Percentiles rank a stretch among this genome's conserved stretches.
Evolutionary conservation across 495 filamentous ascomycete genomes (phyloP).

Genomic region (Lasiosphaeria miniovina): DNA sequence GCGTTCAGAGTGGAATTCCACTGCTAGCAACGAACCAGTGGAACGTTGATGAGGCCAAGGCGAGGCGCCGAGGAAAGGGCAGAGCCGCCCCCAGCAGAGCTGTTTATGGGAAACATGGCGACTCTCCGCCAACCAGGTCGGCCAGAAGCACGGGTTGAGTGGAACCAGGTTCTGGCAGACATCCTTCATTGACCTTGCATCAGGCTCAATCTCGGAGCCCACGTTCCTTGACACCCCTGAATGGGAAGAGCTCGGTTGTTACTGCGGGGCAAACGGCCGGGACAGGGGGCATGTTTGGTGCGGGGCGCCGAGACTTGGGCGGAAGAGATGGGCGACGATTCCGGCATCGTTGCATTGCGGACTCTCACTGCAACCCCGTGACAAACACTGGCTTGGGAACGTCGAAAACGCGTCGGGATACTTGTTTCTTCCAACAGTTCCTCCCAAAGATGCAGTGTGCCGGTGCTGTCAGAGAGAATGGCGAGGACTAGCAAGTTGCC

Average conservation of each 20-base stretch:
- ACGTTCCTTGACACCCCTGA: conserved; percentile 31
- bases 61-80: conserved; percentile 14
- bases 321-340: conserved; percentile 27
- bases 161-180: conserved; percentile 25
- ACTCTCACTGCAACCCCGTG: conserved; percentile 11
- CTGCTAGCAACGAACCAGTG: conserved; percentile 1
- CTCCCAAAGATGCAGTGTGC: too few species aligned
- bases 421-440: too few species aligned
- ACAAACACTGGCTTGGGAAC: not conserved
- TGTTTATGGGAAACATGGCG: conserved; percentile 22
- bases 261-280: conserved; percentile 20
- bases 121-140: conserved; percentile 30
- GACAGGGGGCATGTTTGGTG: conserved; percentile 18
- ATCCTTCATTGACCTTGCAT: conserved; percentile 23
- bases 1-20: not conserved
- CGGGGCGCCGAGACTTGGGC: conserved; percentile 15
- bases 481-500: not conserved
- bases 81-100: not conserved
- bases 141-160: conserved; percentile 8
- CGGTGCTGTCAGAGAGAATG: too few species aligned
- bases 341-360: conserved; percentile 26
- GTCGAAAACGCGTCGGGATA: too few species aligned
- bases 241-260: conserved; percentile 28
- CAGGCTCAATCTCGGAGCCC: conserved; percentile 28
- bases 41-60: conserved; percentile 8